These are phyloP conservation scores for Colletotrichum truncatum DNA, from an alignment of 2,329 filamentous ascomycete species.

Conservation along the genomic window DNA sequence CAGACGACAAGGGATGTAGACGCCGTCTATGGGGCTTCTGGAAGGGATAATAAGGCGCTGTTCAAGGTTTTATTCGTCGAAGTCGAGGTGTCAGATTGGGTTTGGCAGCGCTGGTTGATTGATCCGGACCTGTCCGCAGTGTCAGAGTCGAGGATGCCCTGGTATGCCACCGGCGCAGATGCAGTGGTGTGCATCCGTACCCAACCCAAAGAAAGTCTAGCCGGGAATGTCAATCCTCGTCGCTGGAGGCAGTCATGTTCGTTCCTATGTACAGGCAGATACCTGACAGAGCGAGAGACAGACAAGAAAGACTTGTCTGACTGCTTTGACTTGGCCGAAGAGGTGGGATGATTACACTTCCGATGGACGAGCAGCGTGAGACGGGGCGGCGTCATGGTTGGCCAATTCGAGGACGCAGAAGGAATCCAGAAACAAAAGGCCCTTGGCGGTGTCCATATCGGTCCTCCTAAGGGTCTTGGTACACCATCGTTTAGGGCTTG, in stretches of 20 bases:
- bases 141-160: too few species aligned
- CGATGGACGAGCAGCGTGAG: background rate
- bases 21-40: too few species aligned
- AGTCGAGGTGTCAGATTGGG: too few species aligned
- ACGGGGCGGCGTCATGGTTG: background rate
- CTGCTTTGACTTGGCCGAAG: background rate
- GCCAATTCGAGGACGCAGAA: background rate
- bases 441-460: constrained; percentile 16
- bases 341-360: background rate
- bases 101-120: too few species aligned
- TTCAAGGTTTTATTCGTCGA: too few species aligned
- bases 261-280: too few species aligned
- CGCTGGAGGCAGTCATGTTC: too few species aligned
- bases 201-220: background rate
- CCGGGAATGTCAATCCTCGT: too few species aligned
- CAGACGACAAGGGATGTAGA: too few species aligned
- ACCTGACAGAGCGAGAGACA: background rate
- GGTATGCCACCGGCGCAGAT: background rate
- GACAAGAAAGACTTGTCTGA: background rate
- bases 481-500: background rate
- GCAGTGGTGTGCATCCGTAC: too few species aligned
- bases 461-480: background rate
- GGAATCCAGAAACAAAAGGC: constrained; percentile 13
- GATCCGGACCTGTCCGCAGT: too few species aligned
- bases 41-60: too few species aligned